Evolutionary conservation across 164 flowering plant genomes (phyloP).

Genomic region (Magnolia sinica): DNA sequence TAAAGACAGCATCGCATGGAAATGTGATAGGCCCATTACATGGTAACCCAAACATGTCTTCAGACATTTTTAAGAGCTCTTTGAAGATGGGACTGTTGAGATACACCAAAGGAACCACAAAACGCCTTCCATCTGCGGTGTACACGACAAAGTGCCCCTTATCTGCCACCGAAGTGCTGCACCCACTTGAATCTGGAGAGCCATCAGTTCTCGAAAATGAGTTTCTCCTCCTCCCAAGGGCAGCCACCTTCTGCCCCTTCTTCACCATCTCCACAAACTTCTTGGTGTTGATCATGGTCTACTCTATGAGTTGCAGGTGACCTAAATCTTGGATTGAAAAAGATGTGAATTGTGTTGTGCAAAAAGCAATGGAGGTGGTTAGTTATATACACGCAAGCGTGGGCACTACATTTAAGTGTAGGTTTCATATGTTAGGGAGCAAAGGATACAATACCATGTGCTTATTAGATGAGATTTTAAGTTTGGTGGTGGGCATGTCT

Average conservation of each 20-base stretch:
- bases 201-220: neutral
- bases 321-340: neutral
- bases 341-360: neutral
- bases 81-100: slow-evolving; percentile 6
- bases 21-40: slow-evolving; percentile 13
- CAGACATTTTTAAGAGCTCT: slow-evolving; percentile 17
- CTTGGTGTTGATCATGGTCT: slow-evolving; percentile 7
- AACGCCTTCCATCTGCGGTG: slow-evolving; percentile 17
- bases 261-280: slow-evolving; percentile 7
- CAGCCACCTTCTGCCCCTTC: slow-evolving; percentile 11
- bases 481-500: neutral
- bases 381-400: neutral
- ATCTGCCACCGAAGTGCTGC: neutral
- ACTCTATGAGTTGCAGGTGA: too few relatives aligned
- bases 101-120: slow-evolving; percentile 21
- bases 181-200: too few relatives aligned
- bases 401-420: neutral
- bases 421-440: neutral
- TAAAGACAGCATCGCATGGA: slow-evolving; percentile 18
- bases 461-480: too few relatives aligned
- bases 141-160: slow-evolving; percentile 26
- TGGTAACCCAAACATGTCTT: slow-evolving; percentile 22
- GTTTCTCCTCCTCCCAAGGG: slow-evolving; percentile 14
- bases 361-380: neutral
- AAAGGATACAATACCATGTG: slow-evolving; percentile 3